A percentile compares a stretch with the other conserved stretches of the same genome.
Evolutionary conservation across 1,284 basidiomycete genomes (phyloP).

Genomic region (Pterulicium gracile): DNA sequence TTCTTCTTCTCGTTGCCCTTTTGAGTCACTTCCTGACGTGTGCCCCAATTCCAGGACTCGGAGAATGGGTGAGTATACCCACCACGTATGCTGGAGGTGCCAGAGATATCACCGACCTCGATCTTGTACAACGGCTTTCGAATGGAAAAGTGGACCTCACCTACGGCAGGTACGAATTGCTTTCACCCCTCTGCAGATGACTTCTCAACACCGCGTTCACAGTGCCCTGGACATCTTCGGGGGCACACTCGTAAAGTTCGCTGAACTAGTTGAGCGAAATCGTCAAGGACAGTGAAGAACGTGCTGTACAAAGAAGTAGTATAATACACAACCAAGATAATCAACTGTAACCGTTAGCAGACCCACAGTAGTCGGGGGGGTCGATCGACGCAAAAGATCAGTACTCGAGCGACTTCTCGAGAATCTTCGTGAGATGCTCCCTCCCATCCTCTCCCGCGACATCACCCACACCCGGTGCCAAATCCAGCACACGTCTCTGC

Average conservation of each 20-base stretch:
- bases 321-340: no score
- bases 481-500: constrained; percentile 78
- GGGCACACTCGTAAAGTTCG: constrained; percentile 61
- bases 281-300: not conserved
- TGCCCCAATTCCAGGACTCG: constrained; percentile 56
- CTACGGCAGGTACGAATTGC: constrained; percentile 78
- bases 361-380: no score
- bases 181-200: constrained; percentile 3
- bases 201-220: constrained; percentile 3
- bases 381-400: no score
- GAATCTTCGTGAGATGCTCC: constrained; percentile 68
- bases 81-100: constrained; percentile 98
- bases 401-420: constrained; percentile 69
- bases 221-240: constrained; percentile 83
- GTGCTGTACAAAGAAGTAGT: no score
- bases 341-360: no score
- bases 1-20: not conserved
- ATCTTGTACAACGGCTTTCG: constrained; percentile 75
- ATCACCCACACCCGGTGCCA: constrained; percentile 79
- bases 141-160: constrained; percentile 88
- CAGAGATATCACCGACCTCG: constrained; percentile 78
- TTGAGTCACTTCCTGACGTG: not conserved
- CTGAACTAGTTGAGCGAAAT: constrained; percentile 43
- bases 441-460: constrained; percentile 70
- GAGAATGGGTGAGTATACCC: constrained; percentile 85